Evolutionary conservation across 768 basidiomycete species (phyloP).

Genomic region (Boletus subcaerulescens): DNA sequence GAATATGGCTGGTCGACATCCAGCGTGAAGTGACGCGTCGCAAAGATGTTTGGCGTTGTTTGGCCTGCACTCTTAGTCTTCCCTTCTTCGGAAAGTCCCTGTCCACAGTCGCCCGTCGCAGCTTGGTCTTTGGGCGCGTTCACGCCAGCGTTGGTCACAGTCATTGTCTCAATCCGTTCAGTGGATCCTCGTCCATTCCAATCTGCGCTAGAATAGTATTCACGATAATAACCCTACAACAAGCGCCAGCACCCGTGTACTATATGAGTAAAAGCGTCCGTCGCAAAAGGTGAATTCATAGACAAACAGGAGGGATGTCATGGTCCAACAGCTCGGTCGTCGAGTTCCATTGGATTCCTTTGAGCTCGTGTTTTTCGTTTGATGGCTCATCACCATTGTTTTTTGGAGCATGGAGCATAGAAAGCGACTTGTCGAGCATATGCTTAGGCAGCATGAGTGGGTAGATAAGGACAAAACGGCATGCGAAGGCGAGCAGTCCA

Average conservation of each 20-base stretch:
- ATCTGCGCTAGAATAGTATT: constrained; percentile 35
- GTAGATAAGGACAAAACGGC: constrained; percentile 45
- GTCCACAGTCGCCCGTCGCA: neutral
- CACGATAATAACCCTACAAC: constrained; percentile 42
- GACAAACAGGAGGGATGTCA: constrained; percentile 47
- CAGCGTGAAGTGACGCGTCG: constrained; percentile 57
- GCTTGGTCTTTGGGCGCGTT: neutral
- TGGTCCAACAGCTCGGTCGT: constrained; percentile 28
- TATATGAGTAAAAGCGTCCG: constrained; percentile 41
- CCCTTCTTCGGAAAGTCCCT: constrained; percentile 24
- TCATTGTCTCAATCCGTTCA: constrained; percentile 26
- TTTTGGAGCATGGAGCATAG: constrained; percentile 32
- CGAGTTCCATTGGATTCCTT: constrained; percentile 24
- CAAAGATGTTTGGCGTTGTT: constrained; percentile 47
- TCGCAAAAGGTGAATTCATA: constrained; percentile 41
- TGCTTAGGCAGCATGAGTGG: constrained; percentile 50
- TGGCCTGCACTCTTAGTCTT: constrained; percentile 11
- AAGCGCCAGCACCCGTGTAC: constrained; percentile 45
- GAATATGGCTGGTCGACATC: constrained; percentile 36
- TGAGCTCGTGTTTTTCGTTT: constrained; percentile 30
- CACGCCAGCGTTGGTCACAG: neutral
- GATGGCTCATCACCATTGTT: constrained; percentile 27
- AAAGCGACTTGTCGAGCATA: constrained; percentile 35
- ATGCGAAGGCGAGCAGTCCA: constrained; percentile 46
- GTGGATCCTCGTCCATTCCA: constrained; percentile 26